A percentile compares a stretch with the other conserved stretches of the same genome.
phyloP scores from a whole-genome alignment of 225 moss, liverwort and hornwort species.

The Neckera pumila region DNA sequence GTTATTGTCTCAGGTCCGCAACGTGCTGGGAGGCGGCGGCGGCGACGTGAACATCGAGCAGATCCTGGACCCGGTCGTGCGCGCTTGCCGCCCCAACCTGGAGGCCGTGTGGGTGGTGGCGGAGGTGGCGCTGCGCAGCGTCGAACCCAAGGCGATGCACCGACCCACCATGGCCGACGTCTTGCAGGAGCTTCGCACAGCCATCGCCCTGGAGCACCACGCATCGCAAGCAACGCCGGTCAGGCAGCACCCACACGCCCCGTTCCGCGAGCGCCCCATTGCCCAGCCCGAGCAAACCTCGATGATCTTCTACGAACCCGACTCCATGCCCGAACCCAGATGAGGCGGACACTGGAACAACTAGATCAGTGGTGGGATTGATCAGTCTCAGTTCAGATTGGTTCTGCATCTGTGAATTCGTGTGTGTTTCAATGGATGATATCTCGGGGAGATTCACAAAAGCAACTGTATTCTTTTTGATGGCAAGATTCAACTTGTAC shows the following conservation, averaged over 20 bases:
- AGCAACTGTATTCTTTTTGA: neutral
- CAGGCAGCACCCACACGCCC: neutral
- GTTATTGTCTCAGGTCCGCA: conserved; percentile 18
- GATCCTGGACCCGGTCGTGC: conserved; percentile 39
- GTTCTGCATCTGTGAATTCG: neutral
- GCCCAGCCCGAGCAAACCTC: neutral
- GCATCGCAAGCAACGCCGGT: neutral
- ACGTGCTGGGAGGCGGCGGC: neutral
- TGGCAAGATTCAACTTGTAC: neutral
- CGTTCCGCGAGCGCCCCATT: neutral
- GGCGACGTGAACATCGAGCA: conserved; percentile 30
- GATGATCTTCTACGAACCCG: neutral
- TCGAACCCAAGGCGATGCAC: conserved; percentile 25
- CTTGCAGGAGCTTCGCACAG: conserved; percentile 6
- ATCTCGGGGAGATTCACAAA: neutral
- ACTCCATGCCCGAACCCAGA: neutral
- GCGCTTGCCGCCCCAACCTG: neutral
- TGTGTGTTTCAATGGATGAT: neutral
- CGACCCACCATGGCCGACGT: conserved; percentile 49
- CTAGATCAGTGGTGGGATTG: neutral
- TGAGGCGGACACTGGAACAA: neutral
- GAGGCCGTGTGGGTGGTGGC: conserved; percentile 30
- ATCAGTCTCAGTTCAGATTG: neutral
- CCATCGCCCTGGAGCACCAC: neutral
- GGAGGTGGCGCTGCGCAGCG: conserved; percentile 45